Percentiles rank a stretch among this genome's conserved stretches.
phyloP scores from a whole-genome alignment of 192 early-diverging fungal genomes.

The Pilobolus umbonatus region DNA sequence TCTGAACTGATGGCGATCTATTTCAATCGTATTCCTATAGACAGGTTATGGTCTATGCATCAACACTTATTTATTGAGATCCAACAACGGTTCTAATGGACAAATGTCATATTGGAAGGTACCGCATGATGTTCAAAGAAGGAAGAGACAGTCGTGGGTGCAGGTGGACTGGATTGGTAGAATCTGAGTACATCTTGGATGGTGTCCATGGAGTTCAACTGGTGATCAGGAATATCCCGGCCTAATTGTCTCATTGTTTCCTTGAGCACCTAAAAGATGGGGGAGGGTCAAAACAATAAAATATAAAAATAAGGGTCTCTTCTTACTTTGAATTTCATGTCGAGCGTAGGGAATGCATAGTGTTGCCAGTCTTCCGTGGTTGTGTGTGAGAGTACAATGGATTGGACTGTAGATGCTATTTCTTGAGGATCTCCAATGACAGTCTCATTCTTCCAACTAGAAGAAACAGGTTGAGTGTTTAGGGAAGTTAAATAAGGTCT shows the following conservation, averaged over 20 bases:
- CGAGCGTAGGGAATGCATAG: slow-evolving; percentile 16
- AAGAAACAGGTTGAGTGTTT: neutral
- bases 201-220: slow-evolving; percentile 36
- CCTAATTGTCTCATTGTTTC: slow-evolving; percentile 31
- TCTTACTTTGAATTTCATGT: slow-evolving; percentile 38
- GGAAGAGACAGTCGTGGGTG: too few relatives aligned
- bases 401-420: slow-evolving; percentile 18
- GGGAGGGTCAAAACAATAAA: too few relatives aligned
- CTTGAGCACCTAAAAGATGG: slow-evolving; percentile 31
- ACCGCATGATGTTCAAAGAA: slow-evolving; percentile 9
- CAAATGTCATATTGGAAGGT: slow-evolving; percentile 27
- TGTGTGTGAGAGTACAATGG: slow-evolving; percentile 21
- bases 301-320: slow-evolving; percentile 1
- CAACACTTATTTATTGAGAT: slow-evolving; percentile 18
- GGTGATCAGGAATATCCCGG: slow-evolving; percentile 32
- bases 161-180: slow-evolving; percentile 18
- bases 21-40: slow-evolving; percentile 10
- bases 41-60: slow-evolving; percentile 24
- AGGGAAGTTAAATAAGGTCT: slow-evolving; percentile 4
- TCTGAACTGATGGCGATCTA: slow-evolving; percentile 18
- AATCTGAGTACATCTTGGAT: slow-evolving; percentile 25
- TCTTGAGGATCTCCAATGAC: slow-evolving; percentile 20
- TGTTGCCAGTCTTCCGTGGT: slow-evolving; percentile 9
- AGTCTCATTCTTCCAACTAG: slow-evolving; percentile 21
- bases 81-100: slow-evolving; percentile 4